Evolutionary conservation across 2,329 filamentous ascomycete species (phyloP), one percentile per base, ranked within the genome.

Genomic region (Endoconidiophora laricicola): DNA sequence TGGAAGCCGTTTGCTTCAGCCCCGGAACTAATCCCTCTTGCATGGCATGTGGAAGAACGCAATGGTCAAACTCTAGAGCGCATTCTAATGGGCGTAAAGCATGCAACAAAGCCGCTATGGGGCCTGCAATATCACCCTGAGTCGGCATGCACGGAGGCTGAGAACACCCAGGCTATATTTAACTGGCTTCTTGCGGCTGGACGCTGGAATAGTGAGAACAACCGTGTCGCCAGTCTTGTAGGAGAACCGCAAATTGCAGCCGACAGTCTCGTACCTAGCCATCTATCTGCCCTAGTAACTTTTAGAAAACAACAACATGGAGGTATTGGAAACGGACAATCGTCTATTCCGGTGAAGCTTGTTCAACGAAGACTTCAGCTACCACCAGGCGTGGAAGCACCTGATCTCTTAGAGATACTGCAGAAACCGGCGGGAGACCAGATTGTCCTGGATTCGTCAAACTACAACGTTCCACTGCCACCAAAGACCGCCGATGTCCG

Each of bases 71-170:
- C 55, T 7, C 56, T 58, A 6, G 72, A 76, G 58, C 66, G 72
- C 40, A 71, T 87, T 3, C 63, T 91, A n/a, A 93, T 93, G 85
- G 84, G 75, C 0, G 77, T 81, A 14, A 76, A 71, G 55, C 86
- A 94, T 61, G 65, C 61, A 16, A 60, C 55, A 1, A 80, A 78
- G 56, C 87, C 88, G 0, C 83, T 90, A 55, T 93, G 83, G 80
- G 88, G 83, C 0, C 71, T 94, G 16, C 88, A 94, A 60, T 94
- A 91, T 58, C 87, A 94, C 59, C 87, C 87, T 0, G 87, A 95
- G 62, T 94, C 86, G 0, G 76, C 86, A 12, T 94, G 86, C 61
- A 93, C 87, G 3, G 83, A 85, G 38, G 65, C 69, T 3, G 72
- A 74, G 53, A 80, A 83, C 1, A 74, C 72, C 18, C 65, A 67